Conservation (phyloP, 441 rosid species). For the Gossypium gossypioides region DNA sequence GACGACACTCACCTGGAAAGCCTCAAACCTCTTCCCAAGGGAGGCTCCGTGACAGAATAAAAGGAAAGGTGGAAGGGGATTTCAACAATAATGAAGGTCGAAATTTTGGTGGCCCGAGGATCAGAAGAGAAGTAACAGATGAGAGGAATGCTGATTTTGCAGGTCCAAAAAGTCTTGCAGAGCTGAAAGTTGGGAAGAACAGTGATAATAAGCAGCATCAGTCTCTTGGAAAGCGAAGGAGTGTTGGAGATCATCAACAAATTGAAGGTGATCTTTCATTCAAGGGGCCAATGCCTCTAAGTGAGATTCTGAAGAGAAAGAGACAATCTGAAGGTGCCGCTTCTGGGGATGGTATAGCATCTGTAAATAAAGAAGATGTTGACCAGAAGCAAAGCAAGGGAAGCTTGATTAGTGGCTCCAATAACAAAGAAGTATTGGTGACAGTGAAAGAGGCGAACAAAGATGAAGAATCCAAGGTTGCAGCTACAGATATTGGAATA, state of each 20-base stretch:
- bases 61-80: conserved; percentile 42
- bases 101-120: conserved; percentile 26
- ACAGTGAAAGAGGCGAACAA: conserved; percentile 15
- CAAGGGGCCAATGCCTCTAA: conserved; percentile 77
- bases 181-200: conserved; percentile 37
- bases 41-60: conserved; percentile 54
- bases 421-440: neutral
- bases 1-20: conserved; percentile 37
- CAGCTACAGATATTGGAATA: conserved; percentile 10
- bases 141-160: conserved; percentile 29
- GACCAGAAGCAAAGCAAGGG: conserved; percentile 19
- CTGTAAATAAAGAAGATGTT: conserved; percentile 13
- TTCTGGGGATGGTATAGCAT: conserved; percentile 25
- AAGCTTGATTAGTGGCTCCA: conserved; percentile 10
- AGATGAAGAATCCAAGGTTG: conserved; percentile 28
- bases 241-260: conserved; percentile 34
- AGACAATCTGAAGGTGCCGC: conserved; percentile 42
- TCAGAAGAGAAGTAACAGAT: conserved; percentile 39
- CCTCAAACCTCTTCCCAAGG: conserved; percentile 29
- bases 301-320: conserved; percentile 79
- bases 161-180: conserved; percentile 56
- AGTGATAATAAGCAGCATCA: conserved; percentile 30
- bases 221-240: conserved; percentile 48
- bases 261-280: conserved; percentile 44
- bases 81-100: conserved; percentile 31